These are phyloP conservation scores for Ocimum tenuiflorum DNA, from an alignment of 257 asterid species.

Conservation along the genomic window DNA sequence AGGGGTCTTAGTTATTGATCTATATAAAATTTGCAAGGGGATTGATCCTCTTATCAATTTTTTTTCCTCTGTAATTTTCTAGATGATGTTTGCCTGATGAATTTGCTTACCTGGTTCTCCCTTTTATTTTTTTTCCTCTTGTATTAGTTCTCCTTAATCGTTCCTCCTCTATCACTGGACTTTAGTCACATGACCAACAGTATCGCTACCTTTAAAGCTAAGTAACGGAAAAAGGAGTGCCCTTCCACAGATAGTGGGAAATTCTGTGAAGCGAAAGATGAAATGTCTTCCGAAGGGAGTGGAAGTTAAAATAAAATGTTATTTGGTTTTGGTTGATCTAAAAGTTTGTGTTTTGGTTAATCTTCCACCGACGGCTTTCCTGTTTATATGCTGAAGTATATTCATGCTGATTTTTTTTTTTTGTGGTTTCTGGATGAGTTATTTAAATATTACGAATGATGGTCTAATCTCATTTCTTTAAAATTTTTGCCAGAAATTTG, in stretches of 20 bases:
- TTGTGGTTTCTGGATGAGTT: constrained; percentile 6
- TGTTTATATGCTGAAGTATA: neutral
- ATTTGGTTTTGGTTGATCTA: neutral
- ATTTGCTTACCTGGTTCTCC: neutral
- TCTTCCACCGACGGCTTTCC: neutral
- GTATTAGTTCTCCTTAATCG: neutral
- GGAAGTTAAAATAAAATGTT: neutral
- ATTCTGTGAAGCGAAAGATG: neutral
- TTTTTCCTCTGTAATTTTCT: neutral
- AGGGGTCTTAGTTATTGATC: neutral
- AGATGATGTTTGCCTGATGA: neutral
- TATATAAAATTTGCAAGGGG: neutral
- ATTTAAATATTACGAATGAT: neutral
- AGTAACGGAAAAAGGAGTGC: neutral
- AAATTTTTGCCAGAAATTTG: neutral
- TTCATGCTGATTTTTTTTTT: neutral
- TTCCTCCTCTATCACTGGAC: too few relatives aligned
- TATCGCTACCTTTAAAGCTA: constrained; percentile 2
- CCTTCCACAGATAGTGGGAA: neutral
- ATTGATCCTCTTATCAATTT: neutral
- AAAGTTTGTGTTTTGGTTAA: too few relatives aligned
- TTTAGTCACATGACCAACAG: neutral
- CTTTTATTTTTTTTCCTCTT: neutral
- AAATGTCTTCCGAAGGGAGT: neutral
- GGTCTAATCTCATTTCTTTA: neutral